Conservation (phyloP, 768 basidiomycete species). For the Russula dissimulans region DNA sequence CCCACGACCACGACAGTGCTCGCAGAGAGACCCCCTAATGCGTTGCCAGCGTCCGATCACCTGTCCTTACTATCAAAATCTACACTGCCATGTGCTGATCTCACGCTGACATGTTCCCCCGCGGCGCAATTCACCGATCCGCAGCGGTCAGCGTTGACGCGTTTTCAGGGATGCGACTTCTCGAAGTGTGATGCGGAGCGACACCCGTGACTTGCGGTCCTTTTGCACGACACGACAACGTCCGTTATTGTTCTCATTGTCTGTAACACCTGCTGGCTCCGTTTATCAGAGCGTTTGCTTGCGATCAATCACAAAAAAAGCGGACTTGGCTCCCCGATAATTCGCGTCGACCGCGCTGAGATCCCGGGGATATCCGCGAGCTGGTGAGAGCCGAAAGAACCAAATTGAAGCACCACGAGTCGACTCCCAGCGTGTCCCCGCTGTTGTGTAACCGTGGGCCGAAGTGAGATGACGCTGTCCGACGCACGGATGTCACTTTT, state of each 20-base stretch:
- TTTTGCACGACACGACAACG: not conserved
- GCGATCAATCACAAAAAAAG: not conserved
- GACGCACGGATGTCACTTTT: no score
- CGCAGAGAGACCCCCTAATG: not conserved
- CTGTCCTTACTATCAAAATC: not conserved
- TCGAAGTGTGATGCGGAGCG: constrained; percentile 1
- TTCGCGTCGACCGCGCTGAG: not conserved
- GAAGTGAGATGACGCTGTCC: no score
- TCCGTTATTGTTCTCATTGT: not conserved
- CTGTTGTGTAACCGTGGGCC: no score
- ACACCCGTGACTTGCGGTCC: no score
- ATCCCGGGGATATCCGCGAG: not conserved
- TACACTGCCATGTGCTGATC: not conserved
- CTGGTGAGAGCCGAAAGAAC: not conserved
- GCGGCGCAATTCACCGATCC: not conserved
- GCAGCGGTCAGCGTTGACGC: not conserved
- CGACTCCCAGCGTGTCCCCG: not conserved
- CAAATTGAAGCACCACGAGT: not conserved
- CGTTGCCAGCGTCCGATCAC: not conserved
- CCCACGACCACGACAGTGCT: no score
- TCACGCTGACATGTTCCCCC: not conserved
- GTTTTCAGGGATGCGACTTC: not conserved
- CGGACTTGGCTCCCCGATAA: not conserved
- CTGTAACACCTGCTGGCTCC: not conserved
- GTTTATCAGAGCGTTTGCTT: not conserved